Percentiles rank a stretch among this genome's conserved stretches.
These are phyloP conservation scores for Clarireedia monteithiana DNA, from an alignment of 2,329 filamentous ascomycete genomes.

Conservation along the genomic window DNA sequence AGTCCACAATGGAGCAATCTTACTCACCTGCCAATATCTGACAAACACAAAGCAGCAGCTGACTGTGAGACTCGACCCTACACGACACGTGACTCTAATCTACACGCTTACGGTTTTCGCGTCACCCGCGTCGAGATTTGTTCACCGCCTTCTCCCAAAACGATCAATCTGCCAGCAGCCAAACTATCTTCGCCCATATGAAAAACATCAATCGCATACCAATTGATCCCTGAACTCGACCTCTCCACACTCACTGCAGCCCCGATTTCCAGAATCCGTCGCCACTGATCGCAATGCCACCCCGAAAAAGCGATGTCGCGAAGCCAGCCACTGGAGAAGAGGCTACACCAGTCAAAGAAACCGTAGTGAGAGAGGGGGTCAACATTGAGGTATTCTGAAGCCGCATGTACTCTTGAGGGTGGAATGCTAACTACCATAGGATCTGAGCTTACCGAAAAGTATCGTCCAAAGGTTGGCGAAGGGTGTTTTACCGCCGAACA, in stretches of 20 bases:
- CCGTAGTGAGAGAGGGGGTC: conserved; percentile 22
- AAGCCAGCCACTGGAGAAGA: conserved; percentile 39
- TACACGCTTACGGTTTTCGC: neutral
- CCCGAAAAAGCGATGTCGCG: conserved; percentile 47
- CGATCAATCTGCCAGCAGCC: neutral
- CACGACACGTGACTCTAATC: neutral
- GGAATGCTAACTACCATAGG: conserved; percentile 38
- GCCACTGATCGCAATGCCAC: conserved; percentile 38
- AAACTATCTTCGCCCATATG: neutral
- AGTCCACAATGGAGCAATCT: no score
- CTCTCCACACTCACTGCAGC: neutral
- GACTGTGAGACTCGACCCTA: neutral
- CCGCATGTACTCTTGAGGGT: neutral
- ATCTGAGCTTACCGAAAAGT: conserved; percentile 70
- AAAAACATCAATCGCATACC: neutral
- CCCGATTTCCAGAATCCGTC: neutral
- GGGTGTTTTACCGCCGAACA: conserved; percentile 71
- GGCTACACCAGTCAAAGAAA: conserved; percentile 22
- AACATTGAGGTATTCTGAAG: conserved; percentile 42
- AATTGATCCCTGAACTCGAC: neutral
- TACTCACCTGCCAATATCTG: no score
- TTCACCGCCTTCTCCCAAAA: conserved; percentile 4
- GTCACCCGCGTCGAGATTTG: neutral
- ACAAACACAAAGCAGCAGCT: neutral
- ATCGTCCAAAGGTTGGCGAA: conserved; percentile 76